These are phyloP conservation scores for Actinidia arguta DNA, from an alignment of 179 eudicot genomes.

Conservation along the genomic window DNA sequence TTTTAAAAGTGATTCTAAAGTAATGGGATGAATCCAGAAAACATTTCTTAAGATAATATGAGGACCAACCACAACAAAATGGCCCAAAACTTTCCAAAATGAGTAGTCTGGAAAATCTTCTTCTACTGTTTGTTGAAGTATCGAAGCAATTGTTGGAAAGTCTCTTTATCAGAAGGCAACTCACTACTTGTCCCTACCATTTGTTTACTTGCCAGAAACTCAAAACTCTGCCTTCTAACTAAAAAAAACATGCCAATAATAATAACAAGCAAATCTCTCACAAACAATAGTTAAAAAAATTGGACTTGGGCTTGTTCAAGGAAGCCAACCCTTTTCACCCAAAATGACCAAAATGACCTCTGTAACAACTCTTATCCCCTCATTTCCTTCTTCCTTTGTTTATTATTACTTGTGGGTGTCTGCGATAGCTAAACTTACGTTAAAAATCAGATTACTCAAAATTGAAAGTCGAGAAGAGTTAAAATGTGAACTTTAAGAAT, in stretches of 20 bases:
- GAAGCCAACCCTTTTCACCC: not conserved
- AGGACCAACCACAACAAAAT: too few species aligned
- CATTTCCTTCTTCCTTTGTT: too few species aligned
- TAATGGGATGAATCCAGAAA: too few species aligned
- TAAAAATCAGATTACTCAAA: not conserved
- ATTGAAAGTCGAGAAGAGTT: not conserved
- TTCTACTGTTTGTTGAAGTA: slow-evolving; percentile 19
- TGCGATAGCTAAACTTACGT: too few species aligned
- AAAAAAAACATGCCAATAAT: not conserved
- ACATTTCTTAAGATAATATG: too few species aligned
- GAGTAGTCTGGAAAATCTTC: too few species aligned
- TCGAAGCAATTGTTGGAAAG: slow-evolving; percentile 11
- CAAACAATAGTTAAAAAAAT: not conserved
- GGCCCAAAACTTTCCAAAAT: too few species aligned
- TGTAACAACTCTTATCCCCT: not conserved
- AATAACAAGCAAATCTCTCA: not conserved
- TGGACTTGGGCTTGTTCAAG: not conserved
- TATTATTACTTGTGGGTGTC: too few species aligned
- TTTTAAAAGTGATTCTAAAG: too few species aligned
- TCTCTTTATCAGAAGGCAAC: slow-evolving; percentile 11
- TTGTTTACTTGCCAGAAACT: slow-evolving; percentile 17
- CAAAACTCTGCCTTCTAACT: slow-evolving; percentile 19
- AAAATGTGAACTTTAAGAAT: not conserved
- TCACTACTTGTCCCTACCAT: slow-evolving; percentile 16
- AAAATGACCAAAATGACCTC: slow-evolving; percentile 5